Base-by-base conservation (phyloP, 1,139 yeast genomes). In the Lodderomyces oxycetoniae region DNA sequence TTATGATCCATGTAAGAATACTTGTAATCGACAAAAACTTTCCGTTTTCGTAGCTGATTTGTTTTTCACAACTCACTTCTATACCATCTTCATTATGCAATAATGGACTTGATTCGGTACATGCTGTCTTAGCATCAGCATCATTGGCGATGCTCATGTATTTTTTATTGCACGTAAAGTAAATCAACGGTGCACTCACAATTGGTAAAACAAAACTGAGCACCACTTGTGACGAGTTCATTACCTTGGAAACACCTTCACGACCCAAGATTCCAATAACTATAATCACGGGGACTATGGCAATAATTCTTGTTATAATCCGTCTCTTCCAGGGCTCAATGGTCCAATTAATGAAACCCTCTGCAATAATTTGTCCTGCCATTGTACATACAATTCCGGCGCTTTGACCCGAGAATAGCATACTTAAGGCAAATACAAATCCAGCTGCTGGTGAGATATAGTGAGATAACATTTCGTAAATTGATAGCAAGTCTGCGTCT, bases 321-420 rank as follows among this genome's bases (percentile, higher is more conserved):
- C 93, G 65, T 54, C 91, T 71, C n/a, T 78, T 49, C 60, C 84
- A 74, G 2, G 91, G 89, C 31, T 74, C 64, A 19, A 82, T 47
- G 1, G 76, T 67, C 93, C 91, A 83, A 42, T 81, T 74, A 31
- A 83, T 61, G 48, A 82, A 83, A 0, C 93, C 93, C 53, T 83
- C 93, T 36, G 86, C 77, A 8, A 83, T 82, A 55, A 83, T 78
- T 56, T 83, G 89, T 2, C 91, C 91, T 1, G 89, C 79, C 70
- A 83, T 71, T 1, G 93, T 83, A 54, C 91, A 82, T 2, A 82
- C 87, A 14, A 83, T 78, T 19, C 91, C 91, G 1, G 91, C 91
- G 46, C 86, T 78, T 48, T 82, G 85, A 12, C 91, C 89, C 3
- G 88, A 78, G 45, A 81, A 81, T 31, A 83, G 59, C 67, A 83